phyloP scores from a whole-genome alignment of 1,284 basidiomycete genomes.

The Papiliotrema nemorosa region DNA sequence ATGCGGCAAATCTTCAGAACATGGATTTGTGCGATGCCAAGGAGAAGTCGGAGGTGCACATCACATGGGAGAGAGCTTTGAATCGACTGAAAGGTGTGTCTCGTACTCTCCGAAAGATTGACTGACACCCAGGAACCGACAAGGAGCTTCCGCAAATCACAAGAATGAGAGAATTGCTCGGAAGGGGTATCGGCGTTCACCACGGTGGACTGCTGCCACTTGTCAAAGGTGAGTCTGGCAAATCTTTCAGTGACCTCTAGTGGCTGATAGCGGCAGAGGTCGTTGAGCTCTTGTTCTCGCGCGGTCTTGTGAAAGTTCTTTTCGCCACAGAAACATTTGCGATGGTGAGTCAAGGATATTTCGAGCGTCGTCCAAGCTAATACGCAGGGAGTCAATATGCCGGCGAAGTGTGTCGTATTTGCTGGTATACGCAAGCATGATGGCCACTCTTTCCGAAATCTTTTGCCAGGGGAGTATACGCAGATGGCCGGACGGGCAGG shows the following conservation, averaged over 20 bases:
- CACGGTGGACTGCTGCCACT: conserved; percentile 95
- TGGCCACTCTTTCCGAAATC: conserved; percentile 77
- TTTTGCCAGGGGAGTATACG: conserved; percentile 88
- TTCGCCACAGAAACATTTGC: conserved; percentile 99
- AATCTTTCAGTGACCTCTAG: background rate
- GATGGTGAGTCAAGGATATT: conserved; percentile 69
- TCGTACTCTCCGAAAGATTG: background rate
- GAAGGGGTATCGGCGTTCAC: conserved; percentile 93
- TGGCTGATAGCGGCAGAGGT: conserved; percentile 87
- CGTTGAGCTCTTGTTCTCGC: conserved; percentile 93
- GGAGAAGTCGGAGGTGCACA: conserved; percentile 96
- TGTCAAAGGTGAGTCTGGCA: conserved; percentile 70
- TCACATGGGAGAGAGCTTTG: conserved; percentile 87
- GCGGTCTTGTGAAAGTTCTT: conserved; percentile 92
- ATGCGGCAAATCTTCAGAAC: conserved; percentile 84
- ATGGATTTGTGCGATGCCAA: conserved; percentile 76
- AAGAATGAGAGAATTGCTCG: conserved; percentile 85
- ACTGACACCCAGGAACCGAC: conserved; percentile 65
- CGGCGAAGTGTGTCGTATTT: conserved; percentile 94
- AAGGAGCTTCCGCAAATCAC: conserved; percentile 91
- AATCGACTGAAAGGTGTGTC: conserved; percentile 78
- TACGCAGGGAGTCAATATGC: conserved; percentile 95
- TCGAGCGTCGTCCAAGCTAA: conserved; percentile 2
- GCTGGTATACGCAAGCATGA: conserved; percentile 95
- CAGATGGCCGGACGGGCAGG: conserved; percentile 99